Conservation (phyloP, 768 basidiomycete genomes). For the Phylloporus sp. region DNA sequence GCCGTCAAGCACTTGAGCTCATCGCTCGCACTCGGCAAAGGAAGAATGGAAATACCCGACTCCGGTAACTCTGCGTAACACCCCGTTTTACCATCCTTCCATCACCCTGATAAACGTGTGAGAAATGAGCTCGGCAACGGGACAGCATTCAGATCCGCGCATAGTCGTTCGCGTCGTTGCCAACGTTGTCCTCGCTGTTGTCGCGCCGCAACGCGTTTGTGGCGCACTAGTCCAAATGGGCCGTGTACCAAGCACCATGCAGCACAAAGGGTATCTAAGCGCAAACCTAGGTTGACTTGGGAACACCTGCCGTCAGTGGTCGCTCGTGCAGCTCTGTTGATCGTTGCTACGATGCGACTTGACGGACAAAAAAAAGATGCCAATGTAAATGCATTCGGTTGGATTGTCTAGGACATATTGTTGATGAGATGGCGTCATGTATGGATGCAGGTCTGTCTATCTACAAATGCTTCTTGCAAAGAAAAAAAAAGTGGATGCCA, state of each 20-base stretch:
- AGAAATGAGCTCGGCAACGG: background rate
- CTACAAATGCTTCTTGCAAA: background rate
- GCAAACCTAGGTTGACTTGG: background rate
- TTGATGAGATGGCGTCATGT: background rate
- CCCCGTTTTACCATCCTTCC: background rate
- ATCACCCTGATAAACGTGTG: background rate
- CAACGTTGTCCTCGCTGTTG: background rate
- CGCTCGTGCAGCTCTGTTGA: background rate
- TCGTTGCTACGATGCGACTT: background rate
- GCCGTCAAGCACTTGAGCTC: background rate
- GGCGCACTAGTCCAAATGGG: background rate
- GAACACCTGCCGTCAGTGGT: background rate
- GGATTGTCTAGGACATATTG: background rate
- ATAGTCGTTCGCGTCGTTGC: too few relatives aligned
- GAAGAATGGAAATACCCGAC: background rate
- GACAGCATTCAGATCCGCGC: background rate
- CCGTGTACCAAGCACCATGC: background rate
- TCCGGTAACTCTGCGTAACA: background rate
- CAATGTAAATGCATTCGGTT: background rate
- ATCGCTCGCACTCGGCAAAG: background rate
- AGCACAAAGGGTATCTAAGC: background rate
- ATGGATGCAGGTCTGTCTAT: background rate
- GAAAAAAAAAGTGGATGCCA: background rate
- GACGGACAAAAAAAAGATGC: background rate
- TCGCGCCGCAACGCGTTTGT: background rate